Conservation (phyloP, 2,329 filamentous ascomycete genomes). For the Nothomitra cinnamomea region DNA sequence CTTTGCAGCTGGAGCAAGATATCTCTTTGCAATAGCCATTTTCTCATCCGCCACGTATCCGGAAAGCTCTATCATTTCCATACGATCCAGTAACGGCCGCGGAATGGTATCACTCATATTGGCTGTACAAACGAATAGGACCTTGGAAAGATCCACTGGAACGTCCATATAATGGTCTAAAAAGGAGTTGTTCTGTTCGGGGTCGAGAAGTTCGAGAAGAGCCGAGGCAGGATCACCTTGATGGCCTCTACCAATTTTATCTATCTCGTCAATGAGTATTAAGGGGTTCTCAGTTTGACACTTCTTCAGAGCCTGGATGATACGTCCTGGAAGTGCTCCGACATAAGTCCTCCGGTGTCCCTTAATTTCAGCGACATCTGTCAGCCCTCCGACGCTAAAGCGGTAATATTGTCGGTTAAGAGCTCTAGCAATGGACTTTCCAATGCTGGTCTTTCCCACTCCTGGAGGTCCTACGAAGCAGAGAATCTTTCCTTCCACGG, state of each 20-base stretch:
- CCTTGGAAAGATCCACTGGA: constrained; percentile 90
- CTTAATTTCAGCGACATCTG: constrained; percentile 97
- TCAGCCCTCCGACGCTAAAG: constrained; percentile 92
- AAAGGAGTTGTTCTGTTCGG: constrained; percentile 95
- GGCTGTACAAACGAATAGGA: constrained; percentile 94
- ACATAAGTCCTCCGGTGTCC: constrained; percentile 93
- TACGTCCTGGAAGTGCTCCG: constrained; percentile 82
- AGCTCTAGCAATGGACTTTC: constrained; percentile 90
- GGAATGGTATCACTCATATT: constrained; percentile 99
- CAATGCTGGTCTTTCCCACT: constrained; percentile 97
- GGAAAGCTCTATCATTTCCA: constrained; percentile 93
- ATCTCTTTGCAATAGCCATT: constrained; percentile 91
- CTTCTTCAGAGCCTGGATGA: constrained; percentile 97
- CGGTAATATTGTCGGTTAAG: constrained; percentile 94
- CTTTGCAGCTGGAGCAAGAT: constrained; percentile 86
- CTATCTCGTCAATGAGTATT: constrained; percentile 90
- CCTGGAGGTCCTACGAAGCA: constrained; percentile 95
- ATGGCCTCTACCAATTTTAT: constrained; percentile 93
- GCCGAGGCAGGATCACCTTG: constrained; percentile 94
- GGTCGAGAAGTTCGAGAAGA: constrained; percentile 81
- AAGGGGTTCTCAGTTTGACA: constrained; percentile 97
- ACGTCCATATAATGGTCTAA: constrained; percentile 98
- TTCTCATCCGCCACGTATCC: constrained; percentile 97
- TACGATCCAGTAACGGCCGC: constrained; percentile 79
- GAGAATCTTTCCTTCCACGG: constrained; percentile 94